Percentiles rank a stretch among this genome's conserved stretches.
These are phyloP conservation scores for Periconia sp. DNA, from an alignment of 2,329 filamentous ascomycete genomes.

Conservation along the genomic window DNA sequence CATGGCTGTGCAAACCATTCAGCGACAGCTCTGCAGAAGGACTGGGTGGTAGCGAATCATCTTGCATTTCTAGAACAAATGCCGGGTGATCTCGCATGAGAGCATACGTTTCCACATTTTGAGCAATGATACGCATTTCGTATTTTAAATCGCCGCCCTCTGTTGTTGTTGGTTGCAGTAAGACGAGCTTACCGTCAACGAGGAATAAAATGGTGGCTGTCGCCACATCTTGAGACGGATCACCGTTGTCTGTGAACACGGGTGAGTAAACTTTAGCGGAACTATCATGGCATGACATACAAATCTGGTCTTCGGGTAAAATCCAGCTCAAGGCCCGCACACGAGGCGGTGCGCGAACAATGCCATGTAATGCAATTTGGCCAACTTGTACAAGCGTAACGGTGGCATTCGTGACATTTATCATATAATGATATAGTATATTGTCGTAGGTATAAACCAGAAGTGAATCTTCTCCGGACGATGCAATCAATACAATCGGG, in stretches of 20 bases:
- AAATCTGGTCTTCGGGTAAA: slow-evolving; percentile 83
- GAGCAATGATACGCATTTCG: slow-evolving; percentile 94
- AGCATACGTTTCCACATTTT: slow-evolving; percentile 94
- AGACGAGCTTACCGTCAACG: slow-evolving; percentile 94
- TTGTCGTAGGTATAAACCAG: slow-evolving; percentile 98
- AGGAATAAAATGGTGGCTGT: slow-evolving; percentile 92
- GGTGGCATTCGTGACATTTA: slow-evolving; percentile 69
- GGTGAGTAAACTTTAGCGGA: background rate
- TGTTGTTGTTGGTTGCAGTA: slow-evolving; percentile 83
- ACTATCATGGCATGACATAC: slow-evolving; percentile 45
- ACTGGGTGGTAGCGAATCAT: slow-evolving; percentile 54
- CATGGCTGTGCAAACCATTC: slow-evolving; percentile 52
- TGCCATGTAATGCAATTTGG: slow-evolving; percentile 95
- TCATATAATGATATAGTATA: slow-evolving; percentile 90
- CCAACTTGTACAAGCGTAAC: slow-evolving; percentile 89
- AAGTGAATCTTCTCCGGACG: slow-evolving; percentile 89
- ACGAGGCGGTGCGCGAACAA: slow-evolving; percentile 87
- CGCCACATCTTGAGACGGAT: slow-evolving; percentile 92
- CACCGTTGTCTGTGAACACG: slow-evolving; percentile 66
- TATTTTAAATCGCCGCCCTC: slow-evolving; percentile 88
- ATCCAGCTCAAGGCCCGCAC: slow-evolving; percentile 96
- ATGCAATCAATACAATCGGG: slow-evolving; percentile 85
- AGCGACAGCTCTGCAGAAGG: slow-evolving; percentile 51
- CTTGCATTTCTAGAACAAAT: slow-evolving; percentile 47
- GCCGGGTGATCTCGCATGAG: slow-evolving; percentile 83